These are phyloP conservation scores for Asclepias syriaca DNA, from an alignment of 257 asterid genomes.

Conservation along the genomic window DNA sequence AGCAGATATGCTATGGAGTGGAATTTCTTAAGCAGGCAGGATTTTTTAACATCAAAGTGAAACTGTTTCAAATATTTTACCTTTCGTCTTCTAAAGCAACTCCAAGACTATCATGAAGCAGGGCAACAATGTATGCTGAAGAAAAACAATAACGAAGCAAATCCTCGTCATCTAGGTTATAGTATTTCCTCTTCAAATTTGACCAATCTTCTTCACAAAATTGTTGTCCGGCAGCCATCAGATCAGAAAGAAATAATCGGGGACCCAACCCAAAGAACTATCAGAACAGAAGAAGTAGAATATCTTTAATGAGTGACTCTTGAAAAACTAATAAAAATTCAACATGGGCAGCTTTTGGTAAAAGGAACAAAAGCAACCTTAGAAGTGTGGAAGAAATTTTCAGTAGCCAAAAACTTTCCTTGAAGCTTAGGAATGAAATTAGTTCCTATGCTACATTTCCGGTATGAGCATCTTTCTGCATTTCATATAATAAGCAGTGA, in stretches of 20 bases:
- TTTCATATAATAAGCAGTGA: slow-evolving; percentile 18
- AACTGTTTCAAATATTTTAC: slow-evolving; percentile 22
- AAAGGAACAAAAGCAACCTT: slow-evolving; percentile 44
- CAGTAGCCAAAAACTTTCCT: slow-evolving; percentile 90
- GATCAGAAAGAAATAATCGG: slow-evolving; percentile 64
- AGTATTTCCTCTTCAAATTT: slow-evolving; percentile 53
- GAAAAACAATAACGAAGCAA: slow-evolving; percentile 87
- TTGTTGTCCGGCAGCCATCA: slow-evolving; percentile 72
- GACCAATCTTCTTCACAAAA: slow-evolving; percentile 89
- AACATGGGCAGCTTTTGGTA: neutral
- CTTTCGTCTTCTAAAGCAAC: slow-evolving; percentile 73
- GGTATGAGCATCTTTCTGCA: slow-evolving; percentile 71
- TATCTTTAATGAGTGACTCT: neutral
- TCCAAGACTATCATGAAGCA: slow-evolving; percentile 97
- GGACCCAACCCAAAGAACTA: slow-evolving; percentile 82
- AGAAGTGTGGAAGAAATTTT: slow-evolving; percentile 84
- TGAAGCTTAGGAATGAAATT: slow-evolving; percentile 79
- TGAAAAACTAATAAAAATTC: neutral
- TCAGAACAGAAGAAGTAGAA: slow-evolving; percentile 8
- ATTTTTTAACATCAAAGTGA: neutral
- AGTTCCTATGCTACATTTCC: slow-evolving; percentile 64
- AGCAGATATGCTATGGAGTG: neutral
- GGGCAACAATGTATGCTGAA: slow-evolving; percentile 87
- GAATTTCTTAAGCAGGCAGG: neutral
- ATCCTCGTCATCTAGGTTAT: slow-evolving; percentile 60